Evolutionary conservation across 2,329 filamentous ascomycete species (phyloP), one percentile per base, ranked within the genome.

Genomic region (Apiospora phragmitis): DNA sequence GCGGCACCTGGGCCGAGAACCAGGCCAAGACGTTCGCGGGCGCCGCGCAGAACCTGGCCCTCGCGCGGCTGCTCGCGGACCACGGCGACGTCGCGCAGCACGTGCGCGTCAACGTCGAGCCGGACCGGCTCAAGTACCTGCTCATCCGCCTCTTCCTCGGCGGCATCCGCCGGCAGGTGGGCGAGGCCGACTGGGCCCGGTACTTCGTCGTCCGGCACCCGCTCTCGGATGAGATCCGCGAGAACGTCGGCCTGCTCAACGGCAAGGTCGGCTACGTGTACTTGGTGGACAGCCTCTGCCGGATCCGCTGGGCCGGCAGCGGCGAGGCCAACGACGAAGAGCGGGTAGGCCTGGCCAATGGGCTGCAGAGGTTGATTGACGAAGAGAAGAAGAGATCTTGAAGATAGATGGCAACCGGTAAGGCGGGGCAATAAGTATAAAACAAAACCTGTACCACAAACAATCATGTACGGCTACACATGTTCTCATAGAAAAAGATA

Each of bases 211-310:
- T 92, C 26, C 83, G 83, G 68, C 85, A 82, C 72, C 89, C 88
- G 49, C 78, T 92, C 68, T 87, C 88, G 0, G 87, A 90, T 69
- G 85, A 90, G 70, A 88, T 92, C 70, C 85, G 87, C 68, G 90
- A 92, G 80, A 85, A 83, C 49, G 89, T 92, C 72, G 91, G 90
- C 14, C 75, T 97, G 79, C 84, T 97, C 79, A 99, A 99, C 82
- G 91, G 90, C 75, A 97, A 95, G 82, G 95, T 98, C 43, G 95
- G 95, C 47, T 98, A 98, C 83, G 92, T 95, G 5, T 99, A 97
- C 81, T 86, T 99, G 66, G 86, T 99, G 71, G 96, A 99, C 80
- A 86, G 91, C 73, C 87, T 95, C 73, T 97, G 94, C 80, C 93
- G 91, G 82, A 97, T 99, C 75, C 89, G 96, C 70, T 99, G 96